Evolutionary conservation across 192 early-diverging fungal species (phyloP).

Genomic region (Podila epigama): DNA sequence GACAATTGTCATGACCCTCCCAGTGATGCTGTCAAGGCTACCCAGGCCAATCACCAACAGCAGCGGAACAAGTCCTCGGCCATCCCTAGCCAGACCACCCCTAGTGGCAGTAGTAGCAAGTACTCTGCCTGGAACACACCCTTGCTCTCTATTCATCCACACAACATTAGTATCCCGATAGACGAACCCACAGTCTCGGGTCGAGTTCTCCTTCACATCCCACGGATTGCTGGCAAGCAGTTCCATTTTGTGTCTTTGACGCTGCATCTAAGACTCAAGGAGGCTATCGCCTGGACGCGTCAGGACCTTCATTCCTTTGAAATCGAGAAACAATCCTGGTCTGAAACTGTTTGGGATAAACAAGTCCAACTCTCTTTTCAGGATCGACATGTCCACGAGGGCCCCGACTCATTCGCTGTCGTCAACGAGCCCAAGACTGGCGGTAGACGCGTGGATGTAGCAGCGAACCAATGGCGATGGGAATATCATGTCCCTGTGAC

Average conservation of each 20-base stretch:
- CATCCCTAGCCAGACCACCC: too few species aligned
- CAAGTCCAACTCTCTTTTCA: slow-evolving; percentile 15
- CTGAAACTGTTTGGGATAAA: slow-evolving; percentile 38
- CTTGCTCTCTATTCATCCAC: slow-evolving; percentile 14
- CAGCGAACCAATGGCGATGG: slow-evolving; percentile 36
- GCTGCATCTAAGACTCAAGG: slow-evolving; percentile 34
- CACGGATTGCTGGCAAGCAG: slow-evolving; percentile 8
- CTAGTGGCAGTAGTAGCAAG: too few species aligned
- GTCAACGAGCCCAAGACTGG: neutral
- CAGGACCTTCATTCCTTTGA: slow-evolving; percentile 34
- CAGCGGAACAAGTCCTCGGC: neutral
- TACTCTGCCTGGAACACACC: neutral
- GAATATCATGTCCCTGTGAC: slow-evolving; percentile 40
- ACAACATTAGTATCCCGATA: slow-evolving; percentile 18
- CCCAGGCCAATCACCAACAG: neutral
- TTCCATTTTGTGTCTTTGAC: slow-evolving; percentile 39
- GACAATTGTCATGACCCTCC: neutral
- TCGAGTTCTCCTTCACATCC: slow-evolving; percentile 21
- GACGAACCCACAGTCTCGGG: slow-evolving; percentile 23
- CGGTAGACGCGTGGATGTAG: neutral
- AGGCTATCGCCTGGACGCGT: slow-evolving; percentile 27
- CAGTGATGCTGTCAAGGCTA: neutral
- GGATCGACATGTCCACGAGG: slow-evolving; percentile 23
- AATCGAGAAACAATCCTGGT: slow-evolving; percentile 23
- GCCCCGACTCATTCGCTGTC: neutral